These are phyloP conservation scores for Crepidotus sp. DNA, from an alignment of 1,284 basidiomycete species.

Conservation along the genomic window DNA sequence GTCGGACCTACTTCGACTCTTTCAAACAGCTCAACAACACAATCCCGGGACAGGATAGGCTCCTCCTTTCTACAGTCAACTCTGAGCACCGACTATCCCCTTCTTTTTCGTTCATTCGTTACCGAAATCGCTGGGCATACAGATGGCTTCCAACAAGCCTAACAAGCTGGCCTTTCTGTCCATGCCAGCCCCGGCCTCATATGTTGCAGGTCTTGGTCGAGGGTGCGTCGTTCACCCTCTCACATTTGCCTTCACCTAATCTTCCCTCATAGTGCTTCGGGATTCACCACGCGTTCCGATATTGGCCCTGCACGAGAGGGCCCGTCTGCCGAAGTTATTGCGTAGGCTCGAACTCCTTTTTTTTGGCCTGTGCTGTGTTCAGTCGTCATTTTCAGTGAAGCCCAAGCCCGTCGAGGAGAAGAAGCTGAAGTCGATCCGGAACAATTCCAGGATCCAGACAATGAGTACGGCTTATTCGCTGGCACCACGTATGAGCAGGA, in stretches of 20 bases:
- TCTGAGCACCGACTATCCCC: no score
- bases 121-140: no score
- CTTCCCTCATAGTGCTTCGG: constrained; percentile 64
- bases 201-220: constrained; percentile 94
- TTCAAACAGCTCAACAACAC: background rate
- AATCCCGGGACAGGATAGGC: background rate
- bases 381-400: constrained; percentile 48
- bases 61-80: no score
- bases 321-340: constrained; percentile 80
- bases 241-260: constrained; percentile 6
- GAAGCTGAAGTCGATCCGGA: constrained; percentile 82
- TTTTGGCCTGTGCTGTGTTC: background rate
- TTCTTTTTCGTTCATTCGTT: no score
- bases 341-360: constrained; percentile 39
- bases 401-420: constrained; percentile 77
- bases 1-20: background rate
- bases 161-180: constrained; percentile 78
- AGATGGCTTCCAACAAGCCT: constrained; percentile 40
- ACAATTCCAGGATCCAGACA: constrained; percentile 93
- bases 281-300: constrained; percentile 97
- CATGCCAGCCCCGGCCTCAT: constrained; percentile 86
- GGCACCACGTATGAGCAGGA: constrained; percentile 95
- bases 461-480: constrained; percentile 93
- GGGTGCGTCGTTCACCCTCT: constrained; percentile 46
- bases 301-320: constrained; percentile 97